Evolutionary conservation across 192 early-diverging fungal species (phyloP), one percentile per base, ranked within the genome.

Genomic region (Backusella morwellensis): DNA sequence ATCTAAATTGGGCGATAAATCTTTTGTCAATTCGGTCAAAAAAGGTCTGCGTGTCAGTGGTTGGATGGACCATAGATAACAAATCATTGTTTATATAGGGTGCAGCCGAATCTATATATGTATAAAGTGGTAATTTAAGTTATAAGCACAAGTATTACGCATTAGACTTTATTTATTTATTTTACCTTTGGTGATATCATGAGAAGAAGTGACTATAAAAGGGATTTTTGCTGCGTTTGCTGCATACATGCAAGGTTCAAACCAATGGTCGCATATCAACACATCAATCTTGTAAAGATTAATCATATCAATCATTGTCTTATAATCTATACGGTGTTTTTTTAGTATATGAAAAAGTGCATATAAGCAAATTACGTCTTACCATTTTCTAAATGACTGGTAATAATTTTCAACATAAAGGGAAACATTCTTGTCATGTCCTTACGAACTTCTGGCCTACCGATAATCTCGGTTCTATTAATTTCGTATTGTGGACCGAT

Each of bases 261-360:
- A 68, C 67, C 77, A 74, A 41, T 68, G 47, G 29, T 81, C 80
- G 15, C 80, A 81, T 26, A 81, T 36, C 7, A 69, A 40, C 11
- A 70, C 35, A 23, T 70, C 68, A n/a, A 70, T 38, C 14, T 70
- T 19, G n/a, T 40, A 23, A 9, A 23, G 8, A 4, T 50, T 50
- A 47, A 50, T 47, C n/a, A 44, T 32, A 72, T 50, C 23, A 17
- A 47, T 17, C 29, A 50, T 47, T 6, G 8, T 50, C 29, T 12
- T 44, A 19, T 50, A 50, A 72, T 72, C 44, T 72, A 19, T 50
- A 15, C 19, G 1, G 34, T 19, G n/a, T 34, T 15, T 34, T 44
- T 63, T 29, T 23, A 29, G 26, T 29, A 29, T 12, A 26, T 12
- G 12, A 8, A 29, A n/a, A 32, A 14, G 4, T 50, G 0, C 47